These are phyloP conservation scores for Mychonastes homosphaera DNA, from an alignment of 139 green algal genomes.

Conservation along the genomic window DNA sequence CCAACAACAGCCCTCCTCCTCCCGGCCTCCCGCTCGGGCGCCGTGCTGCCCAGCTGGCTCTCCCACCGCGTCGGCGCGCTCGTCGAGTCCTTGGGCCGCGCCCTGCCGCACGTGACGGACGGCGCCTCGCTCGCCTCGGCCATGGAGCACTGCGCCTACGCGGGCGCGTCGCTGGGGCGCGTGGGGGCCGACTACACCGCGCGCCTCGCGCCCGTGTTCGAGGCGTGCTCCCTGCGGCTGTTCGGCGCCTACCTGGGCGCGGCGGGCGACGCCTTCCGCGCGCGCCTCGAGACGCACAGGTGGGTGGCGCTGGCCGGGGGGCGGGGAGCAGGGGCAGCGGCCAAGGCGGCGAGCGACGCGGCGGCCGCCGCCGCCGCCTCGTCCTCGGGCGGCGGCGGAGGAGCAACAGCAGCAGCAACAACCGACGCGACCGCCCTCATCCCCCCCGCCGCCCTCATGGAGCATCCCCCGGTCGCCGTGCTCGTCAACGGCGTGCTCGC, in stretches of 20 bases:
- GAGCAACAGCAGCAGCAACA: constrained; percentile 13
- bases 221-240: constrained; percentile 50
- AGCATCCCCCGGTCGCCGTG: constrained; percentile 81
- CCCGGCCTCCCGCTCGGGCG: constrained; percentile 6
- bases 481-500: constrained; percentile 82
- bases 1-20: not conserved
- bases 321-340: constrained; percentile 6
- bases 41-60: constrained; percentile 67
- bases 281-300: constrained; percentile 69
- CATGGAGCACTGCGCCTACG: constrained; percentile 95
- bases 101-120: constrained; percentile 55
- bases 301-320: constrained; percentile 61
- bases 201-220: constrained; percentile 80
- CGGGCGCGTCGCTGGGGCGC: constrained; percentile 72
- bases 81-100: constrained; percentile 36
- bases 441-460: constrained; percentile 76
- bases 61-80: constrained; percentile 58
- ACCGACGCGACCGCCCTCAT: not conserved
- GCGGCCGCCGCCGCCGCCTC: not conserved
- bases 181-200: constrained; percentile 87
- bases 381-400: not conserved
- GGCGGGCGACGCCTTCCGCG: constrained; percentile 57
- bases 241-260: constrained; percentile 43
- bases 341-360: not conserved
- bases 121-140: constrained; percentile 69